These are phyloP conservation scores for Hypoxylon lenormandii DNA, from an alignment of 495 filamentous ascomycete species.

Conservation along the genomic window DNA sequence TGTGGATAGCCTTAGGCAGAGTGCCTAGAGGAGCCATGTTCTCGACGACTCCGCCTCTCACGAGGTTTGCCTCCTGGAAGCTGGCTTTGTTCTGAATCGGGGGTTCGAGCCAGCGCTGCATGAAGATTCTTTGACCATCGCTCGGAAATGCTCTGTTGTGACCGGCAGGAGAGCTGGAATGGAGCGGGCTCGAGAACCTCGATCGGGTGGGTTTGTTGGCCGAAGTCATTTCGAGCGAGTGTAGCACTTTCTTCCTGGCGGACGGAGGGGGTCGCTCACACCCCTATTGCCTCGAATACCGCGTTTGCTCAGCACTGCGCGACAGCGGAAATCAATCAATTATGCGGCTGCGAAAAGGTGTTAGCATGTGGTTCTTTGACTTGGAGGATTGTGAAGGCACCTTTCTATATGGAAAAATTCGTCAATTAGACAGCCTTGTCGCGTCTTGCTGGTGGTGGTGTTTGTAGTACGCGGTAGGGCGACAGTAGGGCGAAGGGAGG, in stretches of 20 bases:
- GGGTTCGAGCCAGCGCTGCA: slow-evolving; percentile 78
- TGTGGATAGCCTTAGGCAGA: slow-evolving; percentile 66
- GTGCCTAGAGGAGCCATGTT: slow-evolving; percentile 77
- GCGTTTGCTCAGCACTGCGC: slow-evolving; percentile 31
- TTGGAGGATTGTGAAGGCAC: slow-evolving; percentile 5
- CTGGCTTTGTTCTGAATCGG: slow-evolving; percentile 73
- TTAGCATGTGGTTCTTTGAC: slow-evolving; percentile 25
- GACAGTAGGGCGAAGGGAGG: slow-evolving; percentile 29
- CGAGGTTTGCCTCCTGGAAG: slow-evolving; percentile 74
- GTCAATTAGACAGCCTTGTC: slow-evolving; percentile 17
- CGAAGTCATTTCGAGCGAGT: slow-evolving; percentile 46
- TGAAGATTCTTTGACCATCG: slow-evolving; percentile 54
- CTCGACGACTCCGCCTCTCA: slow-evolving; percentile 72
- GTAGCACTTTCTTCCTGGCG: slow-evolving; percentile 21
- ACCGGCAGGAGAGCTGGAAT: slow-evolving; percentile 49
- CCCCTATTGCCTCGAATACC: slow-evolving; percentile 38
- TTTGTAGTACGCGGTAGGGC: slow-evolving; percentile 47
- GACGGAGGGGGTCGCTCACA: slow-evolving; percentile 15
- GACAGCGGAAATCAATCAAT: slow-evolving; percentile 36
- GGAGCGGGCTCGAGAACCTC: slow-evolving; percentile 68
- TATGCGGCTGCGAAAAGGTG: slow-evolving; percentile 13
- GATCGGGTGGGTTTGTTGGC: slow-evolving; percentile 61
- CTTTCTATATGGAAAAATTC: not conserved
- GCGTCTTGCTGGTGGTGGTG: slow-evolving; percentile 43
- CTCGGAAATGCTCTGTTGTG: slow-evolving; percentile 51